phyloP scores from a whole-genome alignment of 208 protist genomes.

The Zelonia costaricensis region DNA sequence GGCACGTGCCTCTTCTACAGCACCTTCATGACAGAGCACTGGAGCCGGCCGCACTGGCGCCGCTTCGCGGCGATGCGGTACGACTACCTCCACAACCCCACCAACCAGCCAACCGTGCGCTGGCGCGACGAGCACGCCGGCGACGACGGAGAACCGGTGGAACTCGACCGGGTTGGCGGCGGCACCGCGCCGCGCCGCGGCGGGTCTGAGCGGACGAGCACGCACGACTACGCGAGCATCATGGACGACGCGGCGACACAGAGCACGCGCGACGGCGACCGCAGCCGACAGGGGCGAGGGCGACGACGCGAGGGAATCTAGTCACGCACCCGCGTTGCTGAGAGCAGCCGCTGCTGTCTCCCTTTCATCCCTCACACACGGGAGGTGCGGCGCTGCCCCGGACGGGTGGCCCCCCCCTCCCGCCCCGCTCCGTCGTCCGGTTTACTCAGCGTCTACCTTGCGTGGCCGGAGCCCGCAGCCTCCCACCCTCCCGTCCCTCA shows the following conservation, averaged over 20 bases:
- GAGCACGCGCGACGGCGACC: no score
- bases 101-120: neutral
- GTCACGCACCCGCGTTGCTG: no score
- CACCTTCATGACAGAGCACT: constrained; percentile 68
- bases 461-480: no score
- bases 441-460: no score
- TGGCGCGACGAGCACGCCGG: constrained; percentile 10
- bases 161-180: neutral
- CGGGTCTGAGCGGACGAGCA: constrained; percentile 20
- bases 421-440: no score
- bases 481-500: no score
- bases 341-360: no score
- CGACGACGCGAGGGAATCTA: no score
- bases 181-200: neutral
- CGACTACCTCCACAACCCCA: constrained; percentile 20
- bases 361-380: no score
- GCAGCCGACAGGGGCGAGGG: no score
- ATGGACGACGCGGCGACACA: constrained; percentile 19
- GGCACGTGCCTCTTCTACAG: constrained; percentile 35
- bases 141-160: constrained; percentile 15
- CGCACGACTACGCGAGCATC: constrained; percentile 23
- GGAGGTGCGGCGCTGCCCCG: no score
- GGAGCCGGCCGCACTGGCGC: constrained; percentile 61
- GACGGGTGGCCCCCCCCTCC: no score
- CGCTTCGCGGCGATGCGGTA: constrained; percentile 24